These are phyloP conservation scores for Vitis hybrid DNA, from an alignment of 177 flowering plant genomes.

Conservation along the genomic window DNA sequence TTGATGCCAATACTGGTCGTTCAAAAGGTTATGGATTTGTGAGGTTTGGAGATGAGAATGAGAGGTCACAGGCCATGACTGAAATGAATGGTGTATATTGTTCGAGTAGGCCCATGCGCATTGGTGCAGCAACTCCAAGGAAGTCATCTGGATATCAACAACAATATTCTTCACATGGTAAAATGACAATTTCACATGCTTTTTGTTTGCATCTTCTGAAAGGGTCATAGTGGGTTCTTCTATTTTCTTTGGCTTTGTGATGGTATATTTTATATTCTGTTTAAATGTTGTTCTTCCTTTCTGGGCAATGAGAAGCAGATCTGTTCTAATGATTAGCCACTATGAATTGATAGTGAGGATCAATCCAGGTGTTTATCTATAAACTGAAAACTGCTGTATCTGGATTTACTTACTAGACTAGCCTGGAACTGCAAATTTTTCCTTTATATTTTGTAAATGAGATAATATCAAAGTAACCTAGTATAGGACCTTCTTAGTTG, in stretches of 20 bases:
- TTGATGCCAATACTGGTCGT: conserved; percentile 92
- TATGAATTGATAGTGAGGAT: not conserved
- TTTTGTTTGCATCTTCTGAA: not conserved
- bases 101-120: conserved; percentile 92
- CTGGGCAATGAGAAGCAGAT: too few species aligned
- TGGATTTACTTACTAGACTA: too few species aligned
- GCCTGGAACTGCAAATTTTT: too few species aligned
- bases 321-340: not conserved
- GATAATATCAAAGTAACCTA: too few species aligned
- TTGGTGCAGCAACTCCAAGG: conserved; percentile 89
- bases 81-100: conserved; percentile 96
- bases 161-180: conserved; percentile 67
- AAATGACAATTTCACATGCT: conserved; percentile 3
- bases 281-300: not conserved
- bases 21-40: conserved; percentile 98
- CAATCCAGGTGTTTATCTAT: not conserved
- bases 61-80: conserved; percentile 75
- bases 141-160: conserved; percentile 83
- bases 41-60: conserved; percentile 93
- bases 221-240: not conserved
- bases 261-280: not conserved
- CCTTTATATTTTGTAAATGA: too few species aligned
- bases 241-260: not conserved
- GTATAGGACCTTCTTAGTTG: too few species aligned
- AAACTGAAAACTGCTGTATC: not conserved